These are phyloP conservation scores for Naumovozyma dairenensis DNA, from an alignment of 805 yeast species.

Conservation along the genomic window DNA sequence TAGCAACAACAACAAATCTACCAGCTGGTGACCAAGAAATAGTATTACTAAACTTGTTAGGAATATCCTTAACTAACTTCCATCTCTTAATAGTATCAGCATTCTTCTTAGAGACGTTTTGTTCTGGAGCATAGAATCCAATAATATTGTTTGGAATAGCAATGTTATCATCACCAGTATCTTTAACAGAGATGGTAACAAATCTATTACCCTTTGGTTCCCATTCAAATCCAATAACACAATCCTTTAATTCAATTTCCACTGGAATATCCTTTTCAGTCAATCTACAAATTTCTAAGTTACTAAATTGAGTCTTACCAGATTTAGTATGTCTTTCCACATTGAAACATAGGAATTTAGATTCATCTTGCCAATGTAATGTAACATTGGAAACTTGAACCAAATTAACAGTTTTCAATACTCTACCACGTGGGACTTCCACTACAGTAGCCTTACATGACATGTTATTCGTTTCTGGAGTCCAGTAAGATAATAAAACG, in stretches of 20 bases:
- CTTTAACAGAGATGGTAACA: constrained; percentile 59
- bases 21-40: constrained; percentile 90
- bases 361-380: constrained; percentile 89
- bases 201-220: constrained; percentile 90
- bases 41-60: constrained; percentile 58
- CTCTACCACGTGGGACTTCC: constrained; percentile 74
- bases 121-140: constrained; percentile 77
- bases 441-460: constrained; percentile 89
- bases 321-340: constrained; percentile 96
- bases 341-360: constrained; percentile 77
- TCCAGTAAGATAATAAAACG: constrained; percentile 84
- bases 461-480: constrained; percentile 87
- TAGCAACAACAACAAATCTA: constrained; percentile 57
- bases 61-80: constrained; percentile 48
- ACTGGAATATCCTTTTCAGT: constrained; percentile 88
- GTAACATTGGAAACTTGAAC: constrained; percentile 89
- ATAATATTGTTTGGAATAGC: constrained; percentile 57
- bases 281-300: constrained; percentile 82
- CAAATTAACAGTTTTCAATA: constrained; percentile 82
- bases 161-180: constrained; percentile 40
- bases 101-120: constrained; percentile 39
- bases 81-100: constrained; percentile 39
- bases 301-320: constrained; percentile 82
- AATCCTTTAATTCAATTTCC: constrained; percentile 86
- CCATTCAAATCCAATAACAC: constrained; percentile 85